Evolutionary conservation across 1,139 yeast genomes (phyloP), one percentile per base, ranked within the genome.

Genomic region (Debaryomyces coudertii): DNA sequence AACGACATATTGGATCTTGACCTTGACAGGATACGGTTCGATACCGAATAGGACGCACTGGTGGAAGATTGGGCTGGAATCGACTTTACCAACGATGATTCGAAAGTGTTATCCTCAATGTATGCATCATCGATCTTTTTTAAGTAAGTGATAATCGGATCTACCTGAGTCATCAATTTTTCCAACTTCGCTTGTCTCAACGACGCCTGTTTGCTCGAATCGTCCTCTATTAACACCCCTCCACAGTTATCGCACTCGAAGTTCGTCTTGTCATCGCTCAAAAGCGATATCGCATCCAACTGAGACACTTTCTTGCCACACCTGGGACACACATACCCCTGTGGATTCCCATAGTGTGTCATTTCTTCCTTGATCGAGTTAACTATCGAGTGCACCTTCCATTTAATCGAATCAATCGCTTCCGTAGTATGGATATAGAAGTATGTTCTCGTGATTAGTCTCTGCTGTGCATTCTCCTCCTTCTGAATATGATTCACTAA

Each of bases 321-420:
- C 38, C 87, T 71, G 3, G 96, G 93, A 64, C 99, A 93, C 43
- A 88, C 78, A 62, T 88, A 93, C 1, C 98, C 99, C 58, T 92
- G 96, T 1, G 98, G 96, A 54, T 90, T 93, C 18, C 93, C 86
- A 58, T 86, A 89, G 54, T 81, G 82, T 31, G 75, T 85, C 72
- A 93, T 80, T 60, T 90, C 96, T 53, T 87, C 89, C 62, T 89
- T 89, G 48, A 92, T 75, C 47, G 76, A 68, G 55, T 84, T 85
- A 11, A 90, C 98, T 35, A 95, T 78, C 37, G 88, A 80, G 62
- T 93, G 97, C 50, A 93, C 89, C 62, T 92, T 90, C 98, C 97
- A 95, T 66, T 95, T 93, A 62, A 93, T 84, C 12, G 97, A 83
- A 68, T 93, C 99, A 40, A 95, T 88, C 1, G 98, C 96, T 62